phyloP scores from a whole-genome alignment of 352 stramenopile genomes.

The Phytophthora melonis region DNA sequence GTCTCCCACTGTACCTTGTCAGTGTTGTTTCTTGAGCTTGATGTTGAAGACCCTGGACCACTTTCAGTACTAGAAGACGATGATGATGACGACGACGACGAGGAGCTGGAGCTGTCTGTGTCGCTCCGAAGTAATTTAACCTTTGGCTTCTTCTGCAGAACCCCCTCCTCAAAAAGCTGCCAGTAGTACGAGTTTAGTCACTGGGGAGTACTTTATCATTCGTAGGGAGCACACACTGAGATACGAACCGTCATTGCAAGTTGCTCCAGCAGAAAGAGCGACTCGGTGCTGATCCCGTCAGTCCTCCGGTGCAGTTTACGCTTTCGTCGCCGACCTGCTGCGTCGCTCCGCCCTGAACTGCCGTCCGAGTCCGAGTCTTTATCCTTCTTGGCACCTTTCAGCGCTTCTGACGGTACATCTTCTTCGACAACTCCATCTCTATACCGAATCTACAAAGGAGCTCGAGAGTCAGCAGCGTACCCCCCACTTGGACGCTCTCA shows the following conservation, averaged over 20 bases:
- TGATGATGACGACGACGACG: conserved; percentile 20
- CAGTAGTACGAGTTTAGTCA: not conserved
- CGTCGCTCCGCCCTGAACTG: conserved; percentile 7
- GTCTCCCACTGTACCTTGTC: conserved; percentile 32
- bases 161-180: conserved; percentile 63
- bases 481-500: too few relatives aligned
- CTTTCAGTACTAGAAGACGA: conserved; percentile 25
- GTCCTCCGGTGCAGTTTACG: conserved; percentile 8
- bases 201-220: too few relatives aligned
- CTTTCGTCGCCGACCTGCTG: not conserved
- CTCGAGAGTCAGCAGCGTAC: not conserved
- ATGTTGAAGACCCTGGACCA: conserved; percentile 17
- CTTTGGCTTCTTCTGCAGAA: conserved; percentile 57
- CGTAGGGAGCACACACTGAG: not conserved
- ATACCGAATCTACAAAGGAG: conserved; percentile 55
- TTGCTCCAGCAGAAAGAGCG: conserved; percentile 70
- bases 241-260: conserved; percentile 64
- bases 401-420: conserved; percentile 48
- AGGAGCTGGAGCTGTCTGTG: conserved; percentile 33
- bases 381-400: conserved; percentile 33
- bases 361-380: conserved; percentile 13
- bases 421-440: conserved; percentile 61
- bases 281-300: conserved; percentile 44
- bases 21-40: conserved; percentile 8
- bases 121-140: conserved; percentile 32